Conservation (phyloP, 805 yeast species). For the Candida xyloterini region DNA sequence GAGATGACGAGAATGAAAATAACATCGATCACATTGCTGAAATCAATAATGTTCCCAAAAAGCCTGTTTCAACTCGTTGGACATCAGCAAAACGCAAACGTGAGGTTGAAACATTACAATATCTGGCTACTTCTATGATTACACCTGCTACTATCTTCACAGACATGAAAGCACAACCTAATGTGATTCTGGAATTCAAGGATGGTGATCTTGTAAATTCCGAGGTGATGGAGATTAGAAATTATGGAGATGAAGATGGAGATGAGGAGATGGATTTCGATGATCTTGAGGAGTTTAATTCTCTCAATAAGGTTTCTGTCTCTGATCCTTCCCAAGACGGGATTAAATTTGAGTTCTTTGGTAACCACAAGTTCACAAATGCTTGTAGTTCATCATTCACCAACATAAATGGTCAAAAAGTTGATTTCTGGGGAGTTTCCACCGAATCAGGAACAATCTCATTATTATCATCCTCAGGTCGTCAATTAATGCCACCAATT, state of each 20-base stretch:
- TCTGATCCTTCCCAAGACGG: constrained; percentile 7
- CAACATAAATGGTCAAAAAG: constrained; percentile 41
- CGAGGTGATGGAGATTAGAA: constrained; percentile 25
- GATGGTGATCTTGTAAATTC: constrained; percentile 7
- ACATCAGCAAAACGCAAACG: constrained; percentile 34
- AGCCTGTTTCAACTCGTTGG: constrained; percentile 32
- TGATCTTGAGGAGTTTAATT: constrained; percentile 35
- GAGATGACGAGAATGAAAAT: constrained; percentile 36
- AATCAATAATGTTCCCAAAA: constrained; percentile 31
- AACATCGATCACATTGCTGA: constrained; percentile 45
- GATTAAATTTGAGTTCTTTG: constrained; percentile 38
- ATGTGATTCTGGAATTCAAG: constrained; percentile 28
- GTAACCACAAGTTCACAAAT: constrained; percentile 39
- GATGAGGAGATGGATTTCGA: constrained; percentile 25
- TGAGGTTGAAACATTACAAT: constrained; percentile 32
- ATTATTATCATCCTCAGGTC: constrained; percentile 44
- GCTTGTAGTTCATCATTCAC: constrained; percentile 28
- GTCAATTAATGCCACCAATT: constrained; percentile 43
- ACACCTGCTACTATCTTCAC: constrained; percentile 29
- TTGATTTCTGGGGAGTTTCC: constrained; percentile 53
- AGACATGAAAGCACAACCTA: constrained; percentile 30
- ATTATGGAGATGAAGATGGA: constrained; percentile 32
- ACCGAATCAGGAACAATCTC: constrained; percentile 59
- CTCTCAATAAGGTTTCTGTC: constrained; percentile 30
- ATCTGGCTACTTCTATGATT: constrained; percentile 23